Evolutionary conservation across 192 early-diverging fungal genomes (phyloP).

Genomic region (Phycomyces blakesleeanus): DNA sequence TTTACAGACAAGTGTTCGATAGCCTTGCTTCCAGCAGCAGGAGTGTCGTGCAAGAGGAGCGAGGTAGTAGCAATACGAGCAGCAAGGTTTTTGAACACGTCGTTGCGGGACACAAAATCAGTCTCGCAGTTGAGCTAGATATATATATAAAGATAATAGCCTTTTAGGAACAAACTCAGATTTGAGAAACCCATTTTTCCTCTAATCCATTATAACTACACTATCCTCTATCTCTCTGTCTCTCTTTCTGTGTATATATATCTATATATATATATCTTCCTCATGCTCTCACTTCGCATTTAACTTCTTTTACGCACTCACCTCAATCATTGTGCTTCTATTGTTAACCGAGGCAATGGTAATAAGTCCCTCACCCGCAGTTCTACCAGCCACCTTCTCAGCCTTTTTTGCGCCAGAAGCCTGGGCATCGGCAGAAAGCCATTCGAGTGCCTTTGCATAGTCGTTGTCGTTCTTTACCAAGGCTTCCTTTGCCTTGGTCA

Average conservation of each 20-base stretch:
- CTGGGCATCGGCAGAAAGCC: conserved; percentile 76
- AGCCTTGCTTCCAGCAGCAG: conserved; percentile 17
- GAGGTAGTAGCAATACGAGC: conserved; percentile 55
- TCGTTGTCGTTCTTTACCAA: conserved; percentile 66
- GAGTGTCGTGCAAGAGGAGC: conserved; percentile 36
- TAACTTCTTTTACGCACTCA: too few species aligned
- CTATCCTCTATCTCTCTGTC: neutral
- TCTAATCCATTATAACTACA: too few species aligned
- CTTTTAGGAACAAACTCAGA: neutral
- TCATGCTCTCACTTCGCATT: too few species aligned
- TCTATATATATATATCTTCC: too few species aligned
- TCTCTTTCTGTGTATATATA: too few species aligned
- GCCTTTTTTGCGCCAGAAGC: conserved; percentile 71
- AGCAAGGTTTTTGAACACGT: conserved; percentile 72
- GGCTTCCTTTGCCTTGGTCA: conserved; percentile 87
- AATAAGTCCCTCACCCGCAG: conserved; percentile 74
- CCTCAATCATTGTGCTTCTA: conserved; percentile 65
- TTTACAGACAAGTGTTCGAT: conserved; percentile 39
- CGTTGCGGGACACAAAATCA: conserved; percentile 90
- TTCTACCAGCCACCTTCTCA: conserved; percentile 75
- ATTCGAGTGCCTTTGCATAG: conserved; percentile 72
- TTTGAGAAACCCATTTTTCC: too few species aligned
- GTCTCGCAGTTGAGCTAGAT: conserved; percentile 88
- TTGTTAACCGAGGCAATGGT: conserved; percentile 56
- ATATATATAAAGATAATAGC: conserved; percentile 17